Base-by-base conservation (phyloP, 192 early-diverging fungal species). In the Rhizophagus sp. region DNA sequence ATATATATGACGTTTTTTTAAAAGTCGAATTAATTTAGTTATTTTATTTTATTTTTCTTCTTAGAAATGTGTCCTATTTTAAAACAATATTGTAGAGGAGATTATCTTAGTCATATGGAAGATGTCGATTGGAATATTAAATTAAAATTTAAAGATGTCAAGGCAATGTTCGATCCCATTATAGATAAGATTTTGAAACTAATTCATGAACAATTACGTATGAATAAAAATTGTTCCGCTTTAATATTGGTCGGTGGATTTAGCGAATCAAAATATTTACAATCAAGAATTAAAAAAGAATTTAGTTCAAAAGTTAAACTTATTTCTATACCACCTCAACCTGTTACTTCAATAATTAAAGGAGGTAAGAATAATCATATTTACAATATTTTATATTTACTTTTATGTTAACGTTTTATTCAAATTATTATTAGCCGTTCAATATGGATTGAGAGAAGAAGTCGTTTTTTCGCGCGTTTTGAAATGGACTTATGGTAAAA, bases 181-280 rank as follows among this genome's bases (percentile, higher is more conserved):
- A 81, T 90, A 12, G 83, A 85, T 57, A 84, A 87, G 80, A 86
- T 90, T 5, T 62, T 88, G 4, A 81, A 75, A 68, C 71, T 90
- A 75, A 86, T 88, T 68, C 85, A 90, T 36, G 82, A 84, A 63
- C 89, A 90, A 70, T 77, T 90, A 10, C 76, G 75, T 80, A 83
- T 86, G 80, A 64, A 67, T 17, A 79, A 83, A n/a, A 77, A 79
- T 22, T 79, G 85, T 44, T 84, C 87, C 22, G 85, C 86, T 52
- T 83, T 90, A 50, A 84, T 90, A 66, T 75, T 90, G 44, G 89
- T 90, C 27, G 87, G 89, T 82, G 87, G 89, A 13, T 90, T 90
- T 70, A 86, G 87, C 13, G 86, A 85, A 3, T 90, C 87, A 44
- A 88, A 85, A 69, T 90, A 90, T 52, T 78, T 90, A 11, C 86